Base-by-base conservation (phyloP, 768 basidiomycete genomes). In the Kwoniella sp. region DNA sequence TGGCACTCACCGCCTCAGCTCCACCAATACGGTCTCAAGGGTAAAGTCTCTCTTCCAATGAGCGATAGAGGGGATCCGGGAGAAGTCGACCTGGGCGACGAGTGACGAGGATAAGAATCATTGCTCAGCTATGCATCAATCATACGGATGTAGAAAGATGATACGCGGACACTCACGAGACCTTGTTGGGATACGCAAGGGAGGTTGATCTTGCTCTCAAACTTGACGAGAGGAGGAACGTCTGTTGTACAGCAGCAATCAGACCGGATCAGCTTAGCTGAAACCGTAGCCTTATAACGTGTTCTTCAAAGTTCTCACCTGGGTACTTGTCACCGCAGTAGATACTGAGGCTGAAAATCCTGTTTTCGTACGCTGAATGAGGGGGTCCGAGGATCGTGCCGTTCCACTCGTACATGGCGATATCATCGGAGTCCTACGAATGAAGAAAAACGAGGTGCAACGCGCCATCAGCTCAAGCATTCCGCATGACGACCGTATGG, bases 311-410 rank as follows among this genome's bases (percentile, higher is more conserved):
- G n/a, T n/a, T 53, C 73, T 61, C 55, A 74, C 75, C 75, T 22
- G 75, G 75, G 55, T 77, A 77, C 2, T 76, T 61, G 1, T 86
- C 83, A 55, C 87, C 90, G 74, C 95, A 98, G 75, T 84, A 83
- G 79, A 99, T 94, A 83, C 89, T 90, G 75, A 99, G 86, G 57
- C 88, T 89, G 86, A 97, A 99, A 83, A 98, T 99, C 59, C 96
- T 87, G 83, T 98, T 99, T 86, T 99, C 95, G 82, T 97, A 93
- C 3, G 95, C 92, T 25, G 93, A 95, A 91, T 99, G 94, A 57
- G 94, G 94, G 31, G 96, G 96, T 9, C 96, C 96, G 67, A 99
- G 92, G 84, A 99, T 94, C 23, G 96, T 99, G 56, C 96, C 95
- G 77, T 96, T 97, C 96, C 96, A 99, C 81, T 92, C 85, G 83